A percentile compares a stretch with the other conserved stretches of the same genome.
Evolutionary conservation across 1,139 yeast species (phyloP).

Genomic region (Blastobotrys serpentis): DNA sequence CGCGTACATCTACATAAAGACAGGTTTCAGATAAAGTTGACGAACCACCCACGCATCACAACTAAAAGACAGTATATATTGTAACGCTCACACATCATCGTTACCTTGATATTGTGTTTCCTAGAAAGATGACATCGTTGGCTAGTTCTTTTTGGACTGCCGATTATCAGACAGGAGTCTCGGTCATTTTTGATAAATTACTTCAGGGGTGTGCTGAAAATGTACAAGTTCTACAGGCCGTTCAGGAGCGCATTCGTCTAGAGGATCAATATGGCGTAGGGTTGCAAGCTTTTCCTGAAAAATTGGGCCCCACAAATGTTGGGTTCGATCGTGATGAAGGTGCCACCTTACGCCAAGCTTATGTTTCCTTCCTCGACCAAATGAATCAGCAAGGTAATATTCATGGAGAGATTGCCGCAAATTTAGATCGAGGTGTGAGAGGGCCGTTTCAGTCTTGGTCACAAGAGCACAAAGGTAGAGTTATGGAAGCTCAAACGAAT

Average conservation of each 20-base stretch:
- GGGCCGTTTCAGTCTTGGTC: slow-evolving; percentile 75
- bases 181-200: slow-evolving; percentile 59
- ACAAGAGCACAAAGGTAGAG: slow-evolving; percentile 61
- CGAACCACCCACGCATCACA: not conserved
- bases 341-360: slow-evolving; percentile 53
- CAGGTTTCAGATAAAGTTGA: slow-evolving; percentile 3
- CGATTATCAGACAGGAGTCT: slow-evolving; percentile 60
- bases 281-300: slow-evolving; percentile 43
- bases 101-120: too few species aligned
- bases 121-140: not conserved
- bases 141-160: slow-evolving; percentile 60
- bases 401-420: slow-evolving; percentile 62
- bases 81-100: too few species aligned
- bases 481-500: slow-evolving; percentile 55
- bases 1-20: slow-evolving; percentile 1
- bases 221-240: slow-evolving; percentile 58
- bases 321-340: slow-evolving; percentile 45
- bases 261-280: slow-evolving; percentile 63
- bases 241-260: slow-evolving; percentile 62
- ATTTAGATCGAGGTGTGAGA: slow-evolving; percentile 57
- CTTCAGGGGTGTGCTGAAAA: slow-evolving; percentile 69
- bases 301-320: slow-evolving; percentile 27
- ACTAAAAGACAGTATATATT: too few species aligned
- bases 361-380: slow-evolving; percentile 49
- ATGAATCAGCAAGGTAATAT: slow-evolving; percentile 61